Conservation (phyloP, 2,329 filamentous ascomycete genomes). For the Rhynchosporium graminicola region DNA sequence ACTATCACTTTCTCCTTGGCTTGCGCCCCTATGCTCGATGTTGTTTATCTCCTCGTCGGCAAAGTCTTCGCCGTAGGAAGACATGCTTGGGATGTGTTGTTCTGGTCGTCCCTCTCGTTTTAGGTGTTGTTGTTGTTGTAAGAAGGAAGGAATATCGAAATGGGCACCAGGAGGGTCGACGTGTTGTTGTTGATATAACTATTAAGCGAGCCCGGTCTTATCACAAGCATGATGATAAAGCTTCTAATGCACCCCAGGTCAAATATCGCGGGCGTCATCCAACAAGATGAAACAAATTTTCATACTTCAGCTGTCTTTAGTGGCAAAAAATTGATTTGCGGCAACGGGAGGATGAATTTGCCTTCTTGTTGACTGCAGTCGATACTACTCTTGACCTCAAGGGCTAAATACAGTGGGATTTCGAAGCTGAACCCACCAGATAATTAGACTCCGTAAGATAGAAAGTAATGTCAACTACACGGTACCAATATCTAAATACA, state of each 20-base stretch:
- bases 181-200: not conserved
- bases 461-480: too few species aligned
- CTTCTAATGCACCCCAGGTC: not conserved
- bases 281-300: too few species aligned
- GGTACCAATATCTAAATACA: too few species aligned
- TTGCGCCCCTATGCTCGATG: constrained; percentile 4
- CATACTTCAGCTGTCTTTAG: too few species aligned
- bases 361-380: not conserved
- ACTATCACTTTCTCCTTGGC: constrained; percentile 3
- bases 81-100: not conserved
- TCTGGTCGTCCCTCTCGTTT: not conserved
- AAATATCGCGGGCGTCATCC: too few species aligned
- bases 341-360: not conserved
- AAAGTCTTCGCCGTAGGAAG: constrained; percentile 3
- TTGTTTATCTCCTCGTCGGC: not conserved
- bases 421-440: too few species aligned
- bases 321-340: too few species aligned
- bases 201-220: not conserved
- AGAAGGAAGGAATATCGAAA: not conserved
- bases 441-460: too few species aligned
- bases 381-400: not conserved
- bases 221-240: not conserved
- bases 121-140: not conserved
- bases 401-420: too few species aligned
- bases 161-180: not conserved